Evolutionary conservation across 2,329 filamentous ascomycete genomes (phyloP), one percentile per base, ranked within the genome.

Genomic region (Simplicillium sp.): DNA sequence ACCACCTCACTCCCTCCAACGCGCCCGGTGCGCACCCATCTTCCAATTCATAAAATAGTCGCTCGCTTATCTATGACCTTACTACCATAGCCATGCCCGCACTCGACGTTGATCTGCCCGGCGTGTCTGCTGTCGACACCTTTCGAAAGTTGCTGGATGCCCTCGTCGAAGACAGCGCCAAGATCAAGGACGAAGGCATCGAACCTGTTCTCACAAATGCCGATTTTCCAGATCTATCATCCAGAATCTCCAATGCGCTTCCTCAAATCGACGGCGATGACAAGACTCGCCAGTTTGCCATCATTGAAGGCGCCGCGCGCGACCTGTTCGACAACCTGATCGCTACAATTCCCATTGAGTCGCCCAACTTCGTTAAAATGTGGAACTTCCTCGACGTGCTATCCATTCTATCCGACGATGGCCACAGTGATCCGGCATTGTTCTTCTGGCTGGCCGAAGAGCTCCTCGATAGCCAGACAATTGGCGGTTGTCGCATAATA

Each of bases 321-420:
- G 78, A 84, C 51, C 75, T 84, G 37, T 94, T 97, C 62, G 87
- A 87, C 61, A 70, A 75, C 46, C 68, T 87, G 46, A 74, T 94
- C 58, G 87, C 84, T 34, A 77, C 76, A 32, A 87, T 77, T 11
- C 69, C 77, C 8, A 94, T 96, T 50, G 75, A 87, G 31, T 78
- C 85, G 18, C 79, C 86, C 34, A 71, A 76, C 1, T 95, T 96
- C 54, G 80, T 87, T 38, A 75, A 80, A 45, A 77, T 97, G 47
- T 98, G 90, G 90, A 92, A 96, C 56, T 70, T 98, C 5, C 76
- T 98, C 43, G 94, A 98, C 56, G 80, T 97, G 34, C 71, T 96
- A n/a, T 83, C 85, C 1, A 80, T 94, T 31, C 80, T 94, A 46
- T 89, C 87, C 45, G 90, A 95, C 55, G 77, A 82, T 56, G 84